Percentiles rank a stretch among this genome's conserved stretches.
phyloP scores from a whole-genome alignment of 2,329 filamentous ascomycete species.

The Ascochyta lentis region DNA sequence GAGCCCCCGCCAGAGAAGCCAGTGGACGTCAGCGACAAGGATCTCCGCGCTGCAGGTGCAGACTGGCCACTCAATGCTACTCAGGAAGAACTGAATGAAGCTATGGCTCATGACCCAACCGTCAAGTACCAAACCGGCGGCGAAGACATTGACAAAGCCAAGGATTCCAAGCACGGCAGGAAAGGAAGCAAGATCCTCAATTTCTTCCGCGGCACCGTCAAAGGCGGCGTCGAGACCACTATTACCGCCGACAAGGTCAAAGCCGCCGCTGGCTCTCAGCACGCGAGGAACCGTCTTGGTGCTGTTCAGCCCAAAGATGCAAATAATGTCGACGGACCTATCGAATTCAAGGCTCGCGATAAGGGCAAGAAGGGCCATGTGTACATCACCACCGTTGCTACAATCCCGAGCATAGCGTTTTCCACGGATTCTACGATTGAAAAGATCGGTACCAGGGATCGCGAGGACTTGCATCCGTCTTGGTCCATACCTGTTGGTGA shows the following conservation, averaged over 20 bases:
- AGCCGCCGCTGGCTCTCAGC: constrained; percentile 66
- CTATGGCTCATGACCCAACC: constrained; percentile 58
- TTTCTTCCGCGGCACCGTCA: constrained; percentile 73
- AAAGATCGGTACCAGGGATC: constrained; percentile 55
- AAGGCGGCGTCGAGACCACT: constrained; percentile 74
- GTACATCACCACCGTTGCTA: constrained; percentile 71
- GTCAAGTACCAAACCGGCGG: constrained; percentile 59
- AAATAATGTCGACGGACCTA: constrained; percentile 66
- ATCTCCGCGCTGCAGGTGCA: constrained; percentile 60
- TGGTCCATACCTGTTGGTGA: constrained; percentile 76
- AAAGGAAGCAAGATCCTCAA: constrained; percentile 61
- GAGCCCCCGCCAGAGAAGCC: constrained; percentile 58
- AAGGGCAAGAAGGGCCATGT: constrained; percentile 74
- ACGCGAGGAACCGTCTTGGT: constrained; percentile 74
- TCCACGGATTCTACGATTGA: constrained; percentile 60
- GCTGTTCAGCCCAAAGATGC: constrained; percentile 63
- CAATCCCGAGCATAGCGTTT: constrained; percentile 72
- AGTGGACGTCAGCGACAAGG: constrained; percentile 56
- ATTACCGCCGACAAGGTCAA: constrained; percentile 74
- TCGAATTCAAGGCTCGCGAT: constrained; percentile 77
- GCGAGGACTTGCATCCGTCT: constrained; percentile 61
- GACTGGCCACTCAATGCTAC: constrained; percentile 67
- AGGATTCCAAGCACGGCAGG: constrained; percentile 55
- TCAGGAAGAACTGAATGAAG: constrained; percentile 69
- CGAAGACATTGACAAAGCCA: constrained; percentile 59